phyloP scores from a whole-genome alignment of 345 rosid species.

The Syzygium aqueum region DNA sequence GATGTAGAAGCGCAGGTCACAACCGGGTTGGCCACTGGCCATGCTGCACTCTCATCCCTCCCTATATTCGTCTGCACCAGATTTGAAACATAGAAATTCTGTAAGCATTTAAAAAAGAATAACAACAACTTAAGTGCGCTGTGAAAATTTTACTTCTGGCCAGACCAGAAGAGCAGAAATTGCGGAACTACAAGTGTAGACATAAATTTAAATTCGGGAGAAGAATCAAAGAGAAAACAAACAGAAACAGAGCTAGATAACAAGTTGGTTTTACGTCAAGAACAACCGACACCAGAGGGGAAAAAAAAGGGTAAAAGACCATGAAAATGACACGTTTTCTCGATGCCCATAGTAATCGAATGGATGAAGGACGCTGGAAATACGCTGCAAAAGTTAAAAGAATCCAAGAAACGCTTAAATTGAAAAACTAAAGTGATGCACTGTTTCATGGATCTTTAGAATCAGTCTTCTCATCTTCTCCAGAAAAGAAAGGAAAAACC shows the following conservation, averaged over 20 bases:
- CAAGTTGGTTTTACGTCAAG: neutral
- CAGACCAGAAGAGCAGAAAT: neutral
- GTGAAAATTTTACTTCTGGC: neutral
- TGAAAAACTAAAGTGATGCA: neutral
- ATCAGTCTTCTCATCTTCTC: neutral
- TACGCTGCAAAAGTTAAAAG: neutral
- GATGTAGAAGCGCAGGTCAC: conserved; percentile 81
- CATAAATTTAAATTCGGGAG: neutral
- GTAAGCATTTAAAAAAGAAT: neutral
- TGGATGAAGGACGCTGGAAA: neutral
- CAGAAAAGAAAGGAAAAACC: neutral
- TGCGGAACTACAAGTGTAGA: neutral
- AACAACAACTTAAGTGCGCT: neutral
- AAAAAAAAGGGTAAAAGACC: neutral
- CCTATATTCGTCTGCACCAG: conserved; percentile 48
- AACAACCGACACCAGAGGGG: neutral
- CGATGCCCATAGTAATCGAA: neutral
- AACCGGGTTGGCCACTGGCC: conserved; percentile 97
- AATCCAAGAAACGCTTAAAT: neutral
- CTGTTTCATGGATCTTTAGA: neutral
- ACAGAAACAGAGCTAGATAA: neutral
- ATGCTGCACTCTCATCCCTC: conserved; percentile 70
- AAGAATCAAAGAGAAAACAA: neutral
- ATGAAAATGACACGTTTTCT: neutral
- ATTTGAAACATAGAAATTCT: neutral